Conservation (phyloP, 805 yeast species). For the Torulaspora franciscae region DNA sequence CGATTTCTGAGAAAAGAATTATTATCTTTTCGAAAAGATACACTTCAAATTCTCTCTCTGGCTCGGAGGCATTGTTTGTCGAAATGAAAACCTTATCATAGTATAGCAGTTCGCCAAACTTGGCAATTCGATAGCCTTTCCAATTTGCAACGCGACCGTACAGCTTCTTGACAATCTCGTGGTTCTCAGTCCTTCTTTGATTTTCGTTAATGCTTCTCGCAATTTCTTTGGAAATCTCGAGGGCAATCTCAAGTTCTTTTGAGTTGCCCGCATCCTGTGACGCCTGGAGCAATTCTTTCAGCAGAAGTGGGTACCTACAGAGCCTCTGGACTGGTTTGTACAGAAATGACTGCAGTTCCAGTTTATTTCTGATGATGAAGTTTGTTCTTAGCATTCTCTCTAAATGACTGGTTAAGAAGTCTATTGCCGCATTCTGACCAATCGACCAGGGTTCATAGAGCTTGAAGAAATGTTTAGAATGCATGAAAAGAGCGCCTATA, state of each 20-base stretch:
- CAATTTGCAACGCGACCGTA: conserved; percentile 78
- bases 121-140: conserved; percentile 78
- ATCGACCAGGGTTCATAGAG: conserved; percentile 93
- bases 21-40: conserved; percentile 76
- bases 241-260: conserved; percentile 66
- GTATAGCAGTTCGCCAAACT: conserved; percentile 79
- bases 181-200: conserved; percentile 86
- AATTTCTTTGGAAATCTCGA: conserved; percentile 71
- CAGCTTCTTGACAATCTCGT: conserved; percentile 61
- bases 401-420: conserved; percentile 50
- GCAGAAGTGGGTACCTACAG: conserved; percentile 86
- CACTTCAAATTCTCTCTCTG: conserved; percentile 83
- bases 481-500: conserved; percentile 82
- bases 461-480: conserved; percentile 78
- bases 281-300: conserved; percentile 67
- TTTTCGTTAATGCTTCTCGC: conserved; percentile 89
- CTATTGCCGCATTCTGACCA: conserved; percentile 83
- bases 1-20: conserved; percentile 58
- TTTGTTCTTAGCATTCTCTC: conserved; percentile 50
- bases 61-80: conserved; percentile 43
- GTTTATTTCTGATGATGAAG: conserved; percentile 72
- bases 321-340: conserved; percentile 94
- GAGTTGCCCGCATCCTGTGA: conserved; percentile 50
- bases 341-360: conserved; percentile 83
- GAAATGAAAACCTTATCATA: conserved; percentile 59